Evolutionary conservation across 352 stramenopile species (phyloP).

Genomic region (Phytophthora litchii): DNA sequence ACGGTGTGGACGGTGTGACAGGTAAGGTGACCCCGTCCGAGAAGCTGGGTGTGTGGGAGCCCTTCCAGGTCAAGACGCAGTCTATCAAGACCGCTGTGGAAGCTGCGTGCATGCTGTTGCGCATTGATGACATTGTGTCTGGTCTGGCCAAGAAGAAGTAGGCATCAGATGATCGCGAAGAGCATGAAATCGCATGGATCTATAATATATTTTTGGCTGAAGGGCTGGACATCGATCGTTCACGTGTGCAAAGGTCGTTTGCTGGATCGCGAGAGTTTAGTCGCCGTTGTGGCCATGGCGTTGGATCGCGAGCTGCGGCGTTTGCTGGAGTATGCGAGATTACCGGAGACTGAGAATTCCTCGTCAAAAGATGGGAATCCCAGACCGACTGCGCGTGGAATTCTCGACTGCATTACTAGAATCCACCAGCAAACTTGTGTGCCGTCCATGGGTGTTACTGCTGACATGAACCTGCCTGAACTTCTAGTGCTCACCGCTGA

Average conservation of each 20-base stretch:
- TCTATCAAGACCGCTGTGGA: conserved; percentile 99
- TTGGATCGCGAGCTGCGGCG: conserved; percentile 59
- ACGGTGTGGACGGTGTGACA: conserved; percentile 84
- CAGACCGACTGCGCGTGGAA: conserved; percentile 37
- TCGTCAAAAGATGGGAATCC: conserved; percentile 16
- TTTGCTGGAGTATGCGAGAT: conserved; percentile 49
- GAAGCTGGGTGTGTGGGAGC: conserved; percentile 98
- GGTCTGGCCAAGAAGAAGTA: conserved; percentile 97
- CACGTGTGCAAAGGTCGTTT: conserved; percentile 26
- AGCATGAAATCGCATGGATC: conserved; percentile 19
- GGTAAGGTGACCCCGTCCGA: conserved; percentile 95
- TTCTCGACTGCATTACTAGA: conserved; percentile 42
- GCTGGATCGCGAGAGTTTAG: neutral
- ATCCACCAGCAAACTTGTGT: conserved; percentile 46
- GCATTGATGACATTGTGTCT: conserved; percentile 99
- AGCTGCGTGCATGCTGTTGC: conserved; percentile 96
- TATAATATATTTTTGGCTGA: conserved; percentile 76
- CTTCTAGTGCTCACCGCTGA: conserved; percentile 82
- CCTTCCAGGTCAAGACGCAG: conserved; percentile 99
- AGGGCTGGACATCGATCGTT: conserved; percentile 46
- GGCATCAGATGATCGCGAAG: conserved; percentile 7
- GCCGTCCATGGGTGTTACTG: conserved; percentile 25
- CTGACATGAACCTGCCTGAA: conserved; percentile 61
- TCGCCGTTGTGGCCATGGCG: conserved; percentile 36
- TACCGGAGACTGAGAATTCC: conserved; percentile 36